phyloP scores from a whole-genome alignment of 2,329 filamentous ascomycete species.

The Paramyrothecium roridum region DNA sequence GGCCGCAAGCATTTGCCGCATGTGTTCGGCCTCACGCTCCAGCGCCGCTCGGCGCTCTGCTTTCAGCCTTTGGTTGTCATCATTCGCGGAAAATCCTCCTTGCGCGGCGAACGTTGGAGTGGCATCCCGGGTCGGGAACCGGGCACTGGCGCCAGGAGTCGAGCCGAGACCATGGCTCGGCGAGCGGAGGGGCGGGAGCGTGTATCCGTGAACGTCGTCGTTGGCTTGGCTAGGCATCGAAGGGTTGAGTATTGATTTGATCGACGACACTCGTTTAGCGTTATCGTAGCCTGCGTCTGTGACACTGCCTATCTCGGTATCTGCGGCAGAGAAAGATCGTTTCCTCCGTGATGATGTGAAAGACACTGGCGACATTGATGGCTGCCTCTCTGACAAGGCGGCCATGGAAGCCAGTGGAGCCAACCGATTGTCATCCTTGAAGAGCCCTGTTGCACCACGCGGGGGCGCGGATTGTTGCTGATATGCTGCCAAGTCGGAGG shows the following conservation, averaged over 20 bases:
- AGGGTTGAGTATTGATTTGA: conserved; percentile 72
- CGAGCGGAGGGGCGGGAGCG: conserved; percentile 39
- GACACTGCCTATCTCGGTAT: conserved; percentile 42
- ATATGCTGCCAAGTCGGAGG: conserved; percentile 48
- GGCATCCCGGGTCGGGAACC: conserved; percentile 31
- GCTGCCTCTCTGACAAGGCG: conserved; percentile 44
- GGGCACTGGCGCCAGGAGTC: conserved; percentile 31
- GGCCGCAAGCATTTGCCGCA: conserved; percentile 68
- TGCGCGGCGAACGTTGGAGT: conserved; percentile 14
- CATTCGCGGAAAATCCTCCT: conserved; percentile 18
- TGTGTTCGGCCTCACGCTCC: conserved; percentile 70
- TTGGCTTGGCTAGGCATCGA: conserved; percentile 26
- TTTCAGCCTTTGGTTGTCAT: conserved; percentile 49
- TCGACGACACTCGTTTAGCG: conserved; percentile 66
- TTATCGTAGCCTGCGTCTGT: conserved; percentile 40
- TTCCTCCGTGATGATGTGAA: conserved; percentile 58
- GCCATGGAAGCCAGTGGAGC: conserved; percentile 51
- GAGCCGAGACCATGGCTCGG: conserved; percentile 37
- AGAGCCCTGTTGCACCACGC: conserved; percentile 34
- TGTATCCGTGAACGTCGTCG: conserved; percentile 34
- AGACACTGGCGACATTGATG: conserved; percentile 58
- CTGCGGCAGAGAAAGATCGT: conserved; percentile 62
- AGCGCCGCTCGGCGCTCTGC: conserved; percentile 64
- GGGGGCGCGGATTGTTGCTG: conserved; percentile 38
- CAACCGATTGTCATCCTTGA: conserved; percentile 55